Percentiles rank a stretch among this genome's conserved stretches.
Conservation (phyloP, 106 monocot species). For the Agapanthus africanus region DNA sequence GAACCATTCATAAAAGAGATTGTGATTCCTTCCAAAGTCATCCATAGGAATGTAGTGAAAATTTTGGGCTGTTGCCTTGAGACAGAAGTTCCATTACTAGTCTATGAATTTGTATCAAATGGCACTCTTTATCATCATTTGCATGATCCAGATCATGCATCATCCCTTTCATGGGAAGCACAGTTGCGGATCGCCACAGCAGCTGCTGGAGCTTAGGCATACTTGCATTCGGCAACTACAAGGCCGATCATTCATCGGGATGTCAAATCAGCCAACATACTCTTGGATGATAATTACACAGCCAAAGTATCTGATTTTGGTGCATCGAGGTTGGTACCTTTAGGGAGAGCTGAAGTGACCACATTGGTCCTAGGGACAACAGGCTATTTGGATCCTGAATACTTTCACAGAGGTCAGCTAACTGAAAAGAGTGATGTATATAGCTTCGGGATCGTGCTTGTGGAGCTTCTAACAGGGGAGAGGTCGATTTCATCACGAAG, state of each 20-base stretch:
- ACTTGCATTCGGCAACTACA: constrained; percentile 28
- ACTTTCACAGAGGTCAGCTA: constrained; percentile 18
- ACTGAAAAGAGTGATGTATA: constrained; percentile 57
- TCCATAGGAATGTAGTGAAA: constrained; percentile 33
- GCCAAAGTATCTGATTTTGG: constrained; percentile 55
- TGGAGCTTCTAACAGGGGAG: constrained; percentile 41
- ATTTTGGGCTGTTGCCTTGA: constrained; percentile 47
- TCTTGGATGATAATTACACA: constrained; percentile 26
- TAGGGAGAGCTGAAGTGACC: constrained; percentile 18
- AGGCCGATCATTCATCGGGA: constrained; percentile 37
- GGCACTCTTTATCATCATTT: constrained; percentile 31
- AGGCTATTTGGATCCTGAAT: constrained; percentile 46
- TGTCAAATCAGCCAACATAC: constrained; percentile 41
- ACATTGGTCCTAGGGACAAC: constrained; percentile 34
- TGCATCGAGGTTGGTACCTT: constrained; percentile 30
- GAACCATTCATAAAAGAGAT: constrained; percentile 50
- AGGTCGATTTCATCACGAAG: constrained; percentile 22
- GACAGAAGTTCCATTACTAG: constrained; percentile 37
- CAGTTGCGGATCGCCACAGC: constrained; percentile 29
- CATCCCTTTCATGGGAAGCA: constrained; percentile 26
- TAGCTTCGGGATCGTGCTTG: constrained; percentile 54
- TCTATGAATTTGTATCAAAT: constrained; percentile 53
- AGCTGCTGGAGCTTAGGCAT: constrained; percentile 27
- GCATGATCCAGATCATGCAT: neutral
- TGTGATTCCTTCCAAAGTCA: constrained; percentile 30